Conservation (phyloP, 192 early-diverging fungal genomes). For the Dissophora ornata region DNA sequence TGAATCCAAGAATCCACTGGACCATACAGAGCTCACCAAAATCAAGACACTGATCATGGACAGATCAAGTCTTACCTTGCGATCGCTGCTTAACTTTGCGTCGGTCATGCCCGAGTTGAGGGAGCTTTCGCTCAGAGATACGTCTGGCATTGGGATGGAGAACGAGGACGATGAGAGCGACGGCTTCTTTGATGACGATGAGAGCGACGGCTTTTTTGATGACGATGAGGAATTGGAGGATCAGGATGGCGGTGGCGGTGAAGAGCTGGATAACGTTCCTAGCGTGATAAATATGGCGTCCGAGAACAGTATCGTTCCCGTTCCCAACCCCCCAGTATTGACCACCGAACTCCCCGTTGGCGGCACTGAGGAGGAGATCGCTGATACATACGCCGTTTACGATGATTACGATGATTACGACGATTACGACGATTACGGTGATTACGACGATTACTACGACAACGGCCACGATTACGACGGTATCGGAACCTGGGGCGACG, state of each 20-base stretch:
- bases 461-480: not conserved
- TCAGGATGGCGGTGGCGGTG: too few species aligned
- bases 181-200: not conserved
- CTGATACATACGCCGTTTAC: not conserved
- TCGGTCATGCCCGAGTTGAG: conserved; percentile 24
- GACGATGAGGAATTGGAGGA: not conserved
- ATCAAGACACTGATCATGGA: conserved; percentile 18
- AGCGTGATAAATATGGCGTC: too few species aligned
- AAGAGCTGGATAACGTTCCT: not conserved
- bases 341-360: too few species aligned
- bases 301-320: too few species aligned
- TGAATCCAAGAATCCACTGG: not conserved
- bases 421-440: conserved; percentile 7
- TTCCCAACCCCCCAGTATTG: too few species aligned
- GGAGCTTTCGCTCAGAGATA: conserved; percentile 13
- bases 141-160: conserved; percentile 9
- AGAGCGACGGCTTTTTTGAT: not conserved
- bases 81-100: conserved; percentile 2
- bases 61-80: conserved; percentile 21
- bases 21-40: not conserved
- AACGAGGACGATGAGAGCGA: not conserved
- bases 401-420: conserved; percentile 16
- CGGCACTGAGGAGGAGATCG: not conserved
- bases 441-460: not conserved
- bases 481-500: not conserved